Evolutionary conservation across 768 basidiomycete species (phyloP), one percentile per base, ranked within the genome.

Genomic region (Cantharellus anzutake): DNA sequence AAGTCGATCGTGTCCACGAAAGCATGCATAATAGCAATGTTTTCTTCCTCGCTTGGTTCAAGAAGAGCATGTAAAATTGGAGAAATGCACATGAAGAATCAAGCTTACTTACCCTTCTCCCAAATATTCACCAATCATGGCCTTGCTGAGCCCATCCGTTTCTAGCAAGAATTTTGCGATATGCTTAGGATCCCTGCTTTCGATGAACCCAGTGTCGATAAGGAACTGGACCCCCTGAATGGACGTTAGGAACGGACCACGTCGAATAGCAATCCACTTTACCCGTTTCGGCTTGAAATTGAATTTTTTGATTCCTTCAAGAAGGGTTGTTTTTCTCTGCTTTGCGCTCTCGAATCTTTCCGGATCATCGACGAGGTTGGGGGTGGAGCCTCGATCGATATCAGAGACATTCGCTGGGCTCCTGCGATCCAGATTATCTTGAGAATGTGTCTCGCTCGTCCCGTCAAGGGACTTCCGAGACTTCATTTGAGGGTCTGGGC

Each of bases 271-370:
- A 29, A 20, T 37, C 40, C 3, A 2, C 2, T 83, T 52, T 66
- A 93, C 92, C 65, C 83, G 80, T 72, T 97, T 98, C n/a, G 94
- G 93, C 72, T 96, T 98, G 75, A 84, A 91, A 69, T 98, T 97
- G 72, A 99, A 99, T 71, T 90, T 91, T 70, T 86, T 92, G 71
- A 98, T 86, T 37, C 96, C 96, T 68, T 98, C 94, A 42, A 92
- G 72, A 38, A 98, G 70, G 0, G 86, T 93, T 41, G 89, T 97
- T 73, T 99, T 99, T 72, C 88, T 85, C 72, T 91, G 87, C 69
- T 96, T 97, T 5, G 92, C 96, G 62, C 79, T 92, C 73, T 97
- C 94, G 63, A 99, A 97, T 66, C 79, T 79, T 20, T 77, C 83
- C 1, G 94, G 94, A 68, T 98, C 94, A 66, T 98, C 96, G n/a